Base-by-base conservation (phyloP, 805 yeast genomes). In the Trichomonascus vanleenenianus region DNA sequence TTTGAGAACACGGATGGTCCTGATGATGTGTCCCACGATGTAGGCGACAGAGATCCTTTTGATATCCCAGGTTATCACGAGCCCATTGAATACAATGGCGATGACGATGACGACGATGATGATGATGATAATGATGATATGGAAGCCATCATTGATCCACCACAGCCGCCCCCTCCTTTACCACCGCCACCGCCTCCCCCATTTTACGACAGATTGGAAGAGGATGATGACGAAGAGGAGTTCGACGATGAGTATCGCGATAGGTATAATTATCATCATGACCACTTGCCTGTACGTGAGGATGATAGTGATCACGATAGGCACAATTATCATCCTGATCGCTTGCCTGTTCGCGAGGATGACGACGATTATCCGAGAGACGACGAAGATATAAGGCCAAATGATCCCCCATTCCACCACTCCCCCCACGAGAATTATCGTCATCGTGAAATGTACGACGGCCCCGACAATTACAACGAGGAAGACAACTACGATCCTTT, bases 211-310 rank as follows among this genome's bases (percentile, higher is more conserved):
- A 30, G 12, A 9, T 30, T 9, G 9, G 32, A 30, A 9, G 9
- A 30, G 11, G 9, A 30, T 25, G 31, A 40, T 30, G 16, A 32
- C 20, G 14, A 20, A 20, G 30, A 47, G 12, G 44, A 45, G 19
- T 9, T 9, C 9, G 9, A 30, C 12, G 32, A 30, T 30, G n/a
- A 9, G 11, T 9, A 30, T 30, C 32, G 32, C 32, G 32, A 30
- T 30, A 30, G 32, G 12, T 9, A 22, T 8, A 22, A 22, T 22
- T 8, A 22, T 22, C 7, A 22, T 8, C 27, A 22, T 22, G 27
- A 22, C 7, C 27, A 22, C 27, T 22, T 22, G 7, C 27, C 27
- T 5, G 27, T 8, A 5, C 27, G 27, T 22, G 27, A 22, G 8
- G 9, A 30, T 30, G 32, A 30, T 30, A n/a, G 9, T 12, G 12